A percentile compares a stretch with the other conserved stretches of the same genome.
Conservation (phyloP, 148 eudicot species). For the Simmondsia chinensis region DNA sequence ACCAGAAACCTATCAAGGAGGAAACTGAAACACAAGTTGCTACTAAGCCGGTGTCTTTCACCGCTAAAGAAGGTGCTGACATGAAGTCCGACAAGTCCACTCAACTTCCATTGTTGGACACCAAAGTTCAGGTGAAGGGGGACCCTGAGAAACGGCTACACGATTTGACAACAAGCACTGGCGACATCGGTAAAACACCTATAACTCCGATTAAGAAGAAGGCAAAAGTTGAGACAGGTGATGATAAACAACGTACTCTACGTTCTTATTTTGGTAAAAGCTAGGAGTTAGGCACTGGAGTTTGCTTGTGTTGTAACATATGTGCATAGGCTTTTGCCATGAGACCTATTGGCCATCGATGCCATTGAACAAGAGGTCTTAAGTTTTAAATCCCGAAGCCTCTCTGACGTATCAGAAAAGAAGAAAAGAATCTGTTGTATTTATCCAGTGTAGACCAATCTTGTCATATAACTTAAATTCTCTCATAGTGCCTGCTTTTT, state of each 20-base stretch:
- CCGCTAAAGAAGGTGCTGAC: slow-evolving; percentile 7
- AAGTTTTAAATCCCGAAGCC: not conserved
- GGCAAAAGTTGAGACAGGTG: slow-evolving; percentile 22
- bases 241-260: slow-evolving; percentile 62
- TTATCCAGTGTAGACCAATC: too few relatives aligned
- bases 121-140: slow-evolving; percentile 34
- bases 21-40: slow-evolving; percentile 24
- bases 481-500: too few relatives aligned
- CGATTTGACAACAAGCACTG: slow-evolving; percentile 23
- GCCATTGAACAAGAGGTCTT: too few relatives aligned
- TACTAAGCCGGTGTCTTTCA: not conserved
- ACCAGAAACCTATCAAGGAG: slow-evolving; percentile 25
- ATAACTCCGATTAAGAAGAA: slow-evolving; percentile 40
- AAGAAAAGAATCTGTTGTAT: too few relatives aligned
- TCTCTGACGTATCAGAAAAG: not conserved
- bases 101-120: slow-evolving; percentile 9
- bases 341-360: not conserved
- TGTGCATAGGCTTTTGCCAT: slow-evolving; percentile 6
- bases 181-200: slow-evolving; percentile 13
- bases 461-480: too few relatives aligned
- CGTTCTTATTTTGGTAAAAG: slow-evolving; percentile 56
- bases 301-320: slow-evolving; percentile 1
- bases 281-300: slow-evolving; percentile 11
- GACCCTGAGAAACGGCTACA: slow-evolving; percentile 29
- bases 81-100: slow-evolving; percentile 12